Percentiles rank a stretch among this genome's conserved stretches.
These are phyloP conservation scores for Cymbopogon flexuosus DNA, from an alignment of 202 grass and related monocot species.

Conservation along the genomic window DNA sequence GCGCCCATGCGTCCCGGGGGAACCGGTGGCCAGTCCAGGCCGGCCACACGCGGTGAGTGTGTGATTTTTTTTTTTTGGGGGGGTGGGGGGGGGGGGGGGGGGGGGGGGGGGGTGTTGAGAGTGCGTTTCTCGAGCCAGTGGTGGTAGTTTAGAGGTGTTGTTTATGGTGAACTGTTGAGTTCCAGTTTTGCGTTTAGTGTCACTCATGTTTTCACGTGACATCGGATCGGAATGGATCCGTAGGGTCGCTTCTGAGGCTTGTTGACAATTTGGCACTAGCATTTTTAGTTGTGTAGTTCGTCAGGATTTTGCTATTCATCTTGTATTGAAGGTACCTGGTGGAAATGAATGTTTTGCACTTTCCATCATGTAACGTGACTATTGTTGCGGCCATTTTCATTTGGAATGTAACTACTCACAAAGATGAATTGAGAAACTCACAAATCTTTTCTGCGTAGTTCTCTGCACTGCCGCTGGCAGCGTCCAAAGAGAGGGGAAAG, in stretches of 20 bases:
- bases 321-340: not conserved
- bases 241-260: not conserved
- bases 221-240: too few species aligned
- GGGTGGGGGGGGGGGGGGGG: too few species aligned
- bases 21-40: conserved; percentile 1
- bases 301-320: not conserved
- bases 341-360: not conserved
- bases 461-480: conserved; percentile 47
- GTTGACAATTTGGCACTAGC: not conserved
- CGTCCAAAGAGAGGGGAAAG: conserved; percentile 59
- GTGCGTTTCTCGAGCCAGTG: not conserved
- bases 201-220: not conserved
- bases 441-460: conserved; percentile 39
- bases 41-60: conserved; percentile 56
- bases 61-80: not conserved
- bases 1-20: conserved; percentile 20
- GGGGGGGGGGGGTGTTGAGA: not conserved
- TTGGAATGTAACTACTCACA: not conserved
- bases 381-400: not conserved
- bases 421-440: not conserved
- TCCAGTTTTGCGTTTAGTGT: not conserved
- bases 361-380: not conserved
- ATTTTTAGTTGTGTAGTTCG: not conserved
- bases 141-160: not conserved
- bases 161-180: not conserved